Base-by-base conservation (phyloP, 2,329 filamentous ascomycete species). In the Stenocarpella maydis region DNA sequence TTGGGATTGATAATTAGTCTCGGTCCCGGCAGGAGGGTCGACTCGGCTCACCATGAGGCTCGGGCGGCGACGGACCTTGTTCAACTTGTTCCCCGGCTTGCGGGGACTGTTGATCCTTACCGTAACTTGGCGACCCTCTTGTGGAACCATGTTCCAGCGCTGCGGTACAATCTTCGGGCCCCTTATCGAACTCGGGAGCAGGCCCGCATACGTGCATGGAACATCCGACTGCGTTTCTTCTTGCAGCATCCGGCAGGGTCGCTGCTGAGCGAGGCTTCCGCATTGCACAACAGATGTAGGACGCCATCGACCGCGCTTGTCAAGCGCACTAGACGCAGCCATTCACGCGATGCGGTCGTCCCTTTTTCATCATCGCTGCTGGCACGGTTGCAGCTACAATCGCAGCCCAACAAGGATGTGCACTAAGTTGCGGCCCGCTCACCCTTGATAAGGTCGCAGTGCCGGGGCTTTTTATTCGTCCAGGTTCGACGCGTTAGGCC, bases 351-450 rank as follows among this genome's bases (percentile, higher is more conserved):
- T 14, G 31, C 19, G 17, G n/a, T 52, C n/a, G 10, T 50, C n/a
- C 60, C 47, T 64, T 65, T 31, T 45, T n/a, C 63, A 31, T 21
- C 37, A 24, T 31, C 15, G 49, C 28, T 43, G 47, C 47, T 41
- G 21, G 47, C 31, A 28, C 21, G 10, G 34, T 52, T 34, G 41
- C 28, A 37, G 21, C 17, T 34, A 43, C 55, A 31, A 61, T 21
- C 21, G 41, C 55, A 34, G 24, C 26, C 54, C 37, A 58, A 28
- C 31, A 43, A 37, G 39, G 31, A 47, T 67, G 64, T 49, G 41
- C 52, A 67, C 65, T 54, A 58, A 58, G 52, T 58, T 67, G 65
- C 65, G 64, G 50, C 39, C 64, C 64, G 64, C 50, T 39, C 39
- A 49, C 52, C 43, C 43, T 49, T 67, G 50, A 45, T 37, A 26